Base-by-base conservation (phyloP, 176 grass and related monocot species). In the Chrysopogon serrulatus region DNA sequence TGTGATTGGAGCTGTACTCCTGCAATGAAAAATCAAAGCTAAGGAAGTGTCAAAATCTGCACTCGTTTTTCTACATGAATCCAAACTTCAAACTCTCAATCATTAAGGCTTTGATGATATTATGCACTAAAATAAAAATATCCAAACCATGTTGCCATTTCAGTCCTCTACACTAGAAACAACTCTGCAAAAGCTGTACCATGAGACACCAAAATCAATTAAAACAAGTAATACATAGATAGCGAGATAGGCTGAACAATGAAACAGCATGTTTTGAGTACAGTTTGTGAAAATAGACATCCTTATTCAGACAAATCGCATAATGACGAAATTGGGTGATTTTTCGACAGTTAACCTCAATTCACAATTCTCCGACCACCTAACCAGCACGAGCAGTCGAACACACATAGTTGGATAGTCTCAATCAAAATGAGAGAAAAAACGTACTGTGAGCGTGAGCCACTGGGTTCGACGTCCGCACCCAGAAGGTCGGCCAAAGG, bases 401-500 rank as follows among this genome's bases (percentile, higher is more conserved):
- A 45, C 36, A 59, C 23, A 40, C 8, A 24, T 11, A 73, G 28
- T 59, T 9, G 36, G 18, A 54, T 2, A 7, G 49, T 36, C 59
- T 12, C 11, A 24, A 56, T 17, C 43, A 31, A 60, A 24, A 65
- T 40, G 53, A 2, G 33, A 14, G 6, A 5, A 23, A 43, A 78
- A 51, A 33, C 82, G 18, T 73, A 94, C 92, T 65, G 91, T 61
- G 78, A 78, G 16, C 45, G 90, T 66, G 78, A 78, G 15, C 62
- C 43, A 31, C 60, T 71, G 36, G 76, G 40, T 65, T 69, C 74
- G 37, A 86, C 43, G 51, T 92, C 90, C 56, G 88, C 77, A 28
- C 86, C 88, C 13, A 89, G 74, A 26, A 91, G 72, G 65, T 97
- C 84, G 10, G 74, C 61, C 45, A 86, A 88, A 26, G 88, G 76